Evolutionary conservation across 2,329 filamentous ascomycete genomes (phyloP), one percentile per base, ranked within the genome.

Genomic region (Fusarium albidum): DNA sequence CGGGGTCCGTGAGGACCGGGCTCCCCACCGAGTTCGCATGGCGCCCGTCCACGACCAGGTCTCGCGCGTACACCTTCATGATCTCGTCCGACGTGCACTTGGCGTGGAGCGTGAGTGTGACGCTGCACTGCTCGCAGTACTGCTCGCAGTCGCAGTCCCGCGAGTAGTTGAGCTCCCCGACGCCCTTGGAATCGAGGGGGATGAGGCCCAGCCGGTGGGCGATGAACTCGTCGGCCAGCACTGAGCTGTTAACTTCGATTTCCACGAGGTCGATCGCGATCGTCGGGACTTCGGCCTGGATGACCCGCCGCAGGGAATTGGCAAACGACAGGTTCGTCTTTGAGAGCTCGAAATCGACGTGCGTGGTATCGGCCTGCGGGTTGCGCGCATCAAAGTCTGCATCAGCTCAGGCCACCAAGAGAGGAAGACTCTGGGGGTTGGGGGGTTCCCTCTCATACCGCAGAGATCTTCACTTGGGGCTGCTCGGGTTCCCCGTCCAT

Each of bases 131-230:
- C 63, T 96, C 90, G 79, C 95, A 99, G 78, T 93, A 92, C 68
- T 94, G 89, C 67, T 97, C 94, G 80, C 95, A 99, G 70, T 96
- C 92, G 79, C 95, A 99, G 76, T 98, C 94, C 69, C 94, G 90
- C 41, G 90, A 89, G 77, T 96, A 96, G 60, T 90, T 82, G 58
- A 98, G 83, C 67, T 89, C 83, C 63, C 93, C 90, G 66, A 94
- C 88, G 69, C 91, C 90, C 69, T 91, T 90, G 52, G 91, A 91
- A 71, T 89, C 88, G 40, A 99, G 85, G 1, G 95, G 95, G 51
- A 98, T 87, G 39, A 98, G 85, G 27, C 95, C 94, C 12, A 99
- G 83, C 38, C 94, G 89, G 75, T 98, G 94, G 41, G 91, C 89
- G 64, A 99, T 88, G 75, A 98, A 96, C 75, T 99, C 94, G 75